These are phyloP conservation scores for Curvularia verruculosa DNA, from an alignment of 2,329 filamentous ascomycete species.

Conservation along the genomic window DNA sequence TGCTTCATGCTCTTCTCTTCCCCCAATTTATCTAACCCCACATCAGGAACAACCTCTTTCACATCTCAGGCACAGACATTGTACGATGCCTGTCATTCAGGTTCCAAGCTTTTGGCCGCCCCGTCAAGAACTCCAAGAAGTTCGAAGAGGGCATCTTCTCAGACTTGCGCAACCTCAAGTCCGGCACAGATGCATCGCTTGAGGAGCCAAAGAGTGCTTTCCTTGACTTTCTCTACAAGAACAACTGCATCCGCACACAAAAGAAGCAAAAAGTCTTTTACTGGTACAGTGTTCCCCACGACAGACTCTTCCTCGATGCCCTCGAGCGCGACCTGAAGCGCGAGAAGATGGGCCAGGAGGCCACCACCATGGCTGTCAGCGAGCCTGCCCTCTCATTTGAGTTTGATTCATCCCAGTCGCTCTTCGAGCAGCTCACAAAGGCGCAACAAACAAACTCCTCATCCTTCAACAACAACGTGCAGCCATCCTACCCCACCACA, in stretches of 20 bases:
- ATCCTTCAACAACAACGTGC: slow-evolving; percentile 78
- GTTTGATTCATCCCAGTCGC: slow-evolving; percentile 97
- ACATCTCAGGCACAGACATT: slow-evolving; percentile 98
- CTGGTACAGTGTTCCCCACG: slow-evolving; percentile 99
- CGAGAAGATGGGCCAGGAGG: slow-evolving; percentile 99
- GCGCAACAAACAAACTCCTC: slow-evolving; percentile 98
- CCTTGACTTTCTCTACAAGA: slow-evolving; percentile 99
- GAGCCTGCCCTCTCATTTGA: slow-evolving; percentile 98
- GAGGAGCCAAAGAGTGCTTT: slow-evolving; percentile 99
- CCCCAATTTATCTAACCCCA: slow-evolving; percentile 33
- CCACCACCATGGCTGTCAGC: slow-evolving; percentile 93
- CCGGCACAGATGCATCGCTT: slow-evolving; percentile 94
- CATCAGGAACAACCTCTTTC: slow-evolving; percentile 94
- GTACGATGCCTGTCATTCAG: slow-evolving; percentile 97
- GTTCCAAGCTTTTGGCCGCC: slow-evolving; percentile 97
- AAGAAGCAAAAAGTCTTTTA: slow-evolving; percentile 99
- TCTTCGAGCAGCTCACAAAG: slow-evolving; percentile 99
- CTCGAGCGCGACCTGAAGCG: slow-evolving; percentile 96
- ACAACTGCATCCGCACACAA: slow-evolving; percentile 99
- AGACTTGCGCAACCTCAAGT: slow-evolving; percentile 96
- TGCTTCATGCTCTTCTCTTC: background rate
- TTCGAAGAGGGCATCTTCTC: slow-evolving; percentile 99
- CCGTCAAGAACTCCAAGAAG: slow-evolving; percentile 99
- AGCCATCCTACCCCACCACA: slow-evolving; percentile 74
- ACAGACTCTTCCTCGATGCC: slow-evolving; percentile 95